Evolutionary conservation across 257 asterid genomes (phyloP), one percentile per base, ranked within the genome.

Genomic region (Handroanthus guayacan): DNA sequence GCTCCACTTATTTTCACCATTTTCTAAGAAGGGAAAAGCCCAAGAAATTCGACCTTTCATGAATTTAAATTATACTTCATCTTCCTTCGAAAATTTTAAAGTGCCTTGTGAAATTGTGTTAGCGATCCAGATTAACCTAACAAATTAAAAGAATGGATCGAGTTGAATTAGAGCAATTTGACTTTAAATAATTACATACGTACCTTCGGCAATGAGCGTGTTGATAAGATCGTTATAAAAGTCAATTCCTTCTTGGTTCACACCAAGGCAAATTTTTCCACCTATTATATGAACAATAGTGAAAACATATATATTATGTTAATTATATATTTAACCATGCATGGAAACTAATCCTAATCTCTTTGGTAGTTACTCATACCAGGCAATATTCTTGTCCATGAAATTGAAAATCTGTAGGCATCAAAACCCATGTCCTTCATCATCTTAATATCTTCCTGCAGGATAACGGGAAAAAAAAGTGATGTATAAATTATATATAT

Each of bases 161-260:
- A 25, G 31, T 1, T 25, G 31, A 25, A 25, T 25, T 25, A 25
- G 31, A 25, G 31, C 1, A 25, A 25, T 25, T 25, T 25, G 31
- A 25, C 31, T 25, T 25, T 1, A 25, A 25, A 25, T 25, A 25
- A 25, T 48, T 48, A 3, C 0, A 48, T 14, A 48, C 66, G 1
- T 38, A 65, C 57, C 71, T 44, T 66, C 3, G 6, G n/a, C 38
- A 12, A 66, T 3, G 2, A 44, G 11, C 5, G 71, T 44, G 18
- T 66, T 44, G 56, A 66, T 66, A 66, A 66, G 13, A 3, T 17
- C 52, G 3, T 65, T 41, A 16, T 65, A 41, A 38, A n/a, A 65
- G 54, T 65, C 71, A 3, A 65, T 39, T 10, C 54, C 71, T 65
- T 39, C 71, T 41, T 41, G n/a, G 54, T 65, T 65, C 34, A 65